A percentile compares a stretch with the other conserved stretches of the same genome.
Evolutionary conservation across 1,284 basidiomycete species (phyloP).

Genomic region (Flammula alnicola): DNA sequence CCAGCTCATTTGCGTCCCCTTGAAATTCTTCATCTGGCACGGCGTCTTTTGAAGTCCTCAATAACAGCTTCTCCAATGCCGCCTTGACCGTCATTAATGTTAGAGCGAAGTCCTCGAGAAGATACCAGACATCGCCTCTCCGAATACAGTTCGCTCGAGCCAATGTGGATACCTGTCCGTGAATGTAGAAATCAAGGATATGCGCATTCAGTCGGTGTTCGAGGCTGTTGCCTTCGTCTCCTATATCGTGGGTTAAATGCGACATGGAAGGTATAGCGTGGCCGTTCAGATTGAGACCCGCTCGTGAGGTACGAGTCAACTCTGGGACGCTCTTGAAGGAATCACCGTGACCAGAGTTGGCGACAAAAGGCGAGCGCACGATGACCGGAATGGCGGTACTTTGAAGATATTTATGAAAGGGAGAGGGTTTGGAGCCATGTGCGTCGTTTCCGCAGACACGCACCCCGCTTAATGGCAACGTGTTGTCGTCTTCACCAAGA

Average conservation of each 20-base stretch:
- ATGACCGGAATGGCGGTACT: constrained; percentile 40
- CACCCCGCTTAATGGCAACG: constrained; percentile 51
- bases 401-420: constrained; percentile 41
- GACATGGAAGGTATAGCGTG: constrained; percentile 62
- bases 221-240: constrained; percentile 15
- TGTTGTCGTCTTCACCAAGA: constrained; percentile 42
- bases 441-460: constrained; percentile 21
- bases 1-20: too few relatives aligned
- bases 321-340: constrained; percentile 53
- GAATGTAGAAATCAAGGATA: constrained; percentile 67
- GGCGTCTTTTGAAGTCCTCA: constrained; percentile 34
- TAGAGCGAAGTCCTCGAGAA: constrained; percentile 59
- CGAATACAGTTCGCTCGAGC: constrained; percentile 59
- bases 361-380: constrained; percentile 61
- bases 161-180: constrained; percentile 59
- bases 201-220: constrained; percentile 61
- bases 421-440: constrained; percentile 10
- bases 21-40: too few relatives aligned
- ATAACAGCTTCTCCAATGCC: constrained; percentile 49
- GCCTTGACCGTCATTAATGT: constrained; percentile 51
- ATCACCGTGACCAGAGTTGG: constrained; percentile 67
- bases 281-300: constrained; percentile 57
- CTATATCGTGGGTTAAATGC: constrained; percentile 35
- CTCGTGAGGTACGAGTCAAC: constrained; percentile 53
- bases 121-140: constrained; percentile 64